Percentiles rank a stretch among this genome's conserved stretches.
phyloP scores from a whole-genome alignment of 495 filamentous ascomycete genomes.

The Neurospora sp. region DNA sequence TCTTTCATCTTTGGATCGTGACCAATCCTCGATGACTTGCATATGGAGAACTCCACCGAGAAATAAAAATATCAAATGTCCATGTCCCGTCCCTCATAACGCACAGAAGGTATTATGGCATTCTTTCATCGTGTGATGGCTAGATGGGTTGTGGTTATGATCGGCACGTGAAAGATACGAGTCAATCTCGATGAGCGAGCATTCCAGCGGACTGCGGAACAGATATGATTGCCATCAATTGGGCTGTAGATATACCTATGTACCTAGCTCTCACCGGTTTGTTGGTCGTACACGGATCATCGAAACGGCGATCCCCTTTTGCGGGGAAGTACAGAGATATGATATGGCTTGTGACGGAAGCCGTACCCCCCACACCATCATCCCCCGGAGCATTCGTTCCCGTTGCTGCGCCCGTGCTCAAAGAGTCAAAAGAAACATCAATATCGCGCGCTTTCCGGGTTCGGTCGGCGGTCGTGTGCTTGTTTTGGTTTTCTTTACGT shows the following conservation, averaged over 20 bases:
- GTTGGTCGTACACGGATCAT: neutral
- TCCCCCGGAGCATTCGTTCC: neutral
- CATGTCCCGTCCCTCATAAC: neutral
- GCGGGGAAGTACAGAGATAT: neutral
- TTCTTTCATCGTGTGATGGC: neutral
- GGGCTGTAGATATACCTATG: neutral
- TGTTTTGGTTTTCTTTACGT: neutral
- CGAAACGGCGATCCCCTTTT: neutral
- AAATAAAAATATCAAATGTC: neutral
- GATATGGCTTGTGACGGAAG: neutral
- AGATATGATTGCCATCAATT: neutral
- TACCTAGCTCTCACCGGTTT: neutral
- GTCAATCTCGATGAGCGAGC: neutral
- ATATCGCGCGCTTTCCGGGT: neutral
- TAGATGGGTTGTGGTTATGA: neutral
- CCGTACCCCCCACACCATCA: neutral
- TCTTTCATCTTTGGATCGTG: neutral
- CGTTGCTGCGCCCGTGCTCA: neutral
- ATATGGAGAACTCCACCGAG: neutral
- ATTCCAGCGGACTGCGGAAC: neutral
- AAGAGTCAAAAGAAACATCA: neutral
- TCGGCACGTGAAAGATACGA: neutral
- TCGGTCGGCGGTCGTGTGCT: neutral
- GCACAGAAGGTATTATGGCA: neutral
- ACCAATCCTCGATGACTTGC: neutral